Percentiles rank a stretch among this genome's conserved stretches.
phyloP scores from a whole-genome alignment of 352 stramenopile species.

The Phytophthora uliginosa region DNA sequence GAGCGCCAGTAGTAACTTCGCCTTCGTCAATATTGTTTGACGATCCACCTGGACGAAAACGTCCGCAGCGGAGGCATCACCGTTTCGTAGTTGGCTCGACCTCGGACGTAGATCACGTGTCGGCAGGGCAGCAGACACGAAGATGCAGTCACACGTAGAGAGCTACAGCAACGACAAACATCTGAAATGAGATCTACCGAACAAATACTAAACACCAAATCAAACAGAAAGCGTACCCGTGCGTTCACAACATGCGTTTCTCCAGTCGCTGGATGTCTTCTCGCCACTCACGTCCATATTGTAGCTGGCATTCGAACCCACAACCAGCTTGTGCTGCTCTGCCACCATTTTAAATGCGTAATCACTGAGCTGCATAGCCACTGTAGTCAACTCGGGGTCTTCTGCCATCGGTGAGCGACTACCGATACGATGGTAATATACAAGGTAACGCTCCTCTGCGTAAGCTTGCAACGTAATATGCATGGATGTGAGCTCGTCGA shows the following conservation, averaged over 20 bases:
- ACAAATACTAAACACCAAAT: not conserved
- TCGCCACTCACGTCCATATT: slow-evolving; percentile 1
- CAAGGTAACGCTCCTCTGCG: slow-evolving; percentile 4
- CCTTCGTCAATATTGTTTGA: slow-evolving; percentile 19
- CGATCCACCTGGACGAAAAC: slow-evolving; percentile 10
- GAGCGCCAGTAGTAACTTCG: not conserved
- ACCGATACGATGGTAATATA: slow-evolving; percentile 9
- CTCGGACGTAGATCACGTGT: slow-evolving; percentile 8
- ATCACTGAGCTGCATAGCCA: slow-evolving; percentile 2
- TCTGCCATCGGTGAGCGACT: not conserved
- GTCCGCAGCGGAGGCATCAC: slow-evolving; percentile 3
- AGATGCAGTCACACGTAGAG: slow-evolving; percentile 3
- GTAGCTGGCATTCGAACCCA: not conserved
- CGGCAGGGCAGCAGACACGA: slow-evolving; percentile 13
- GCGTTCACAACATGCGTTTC: slow-evolving; percentile 3
- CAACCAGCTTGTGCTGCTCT: not conserved
- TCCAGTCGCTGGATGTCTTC: slow-evolving; percentile 4
- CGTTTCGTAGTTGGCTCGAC: slow-evolving; percentile 9
- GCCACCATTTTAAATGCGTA: slow-evolving; percentile 6
- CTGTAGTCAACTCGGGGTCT: slow-evolving; percentile 1
- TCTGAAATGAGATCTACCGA: not conserved
- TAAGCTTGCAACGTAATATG: slow-evolving; percentile 16
- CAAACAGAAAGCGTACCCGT: slow-evolving; percentile 12
- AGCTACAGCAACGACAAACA: not conserved
- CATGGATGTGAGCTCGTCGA: slow-evolving; percentile 14